Percentiles rank a stretch among this genome's conserved stretches.
These are phyloP conservation scores for Camelina laxa DNA, from an alignment of 345 rosid genomes.

Conservation along the genomic window DNA sequence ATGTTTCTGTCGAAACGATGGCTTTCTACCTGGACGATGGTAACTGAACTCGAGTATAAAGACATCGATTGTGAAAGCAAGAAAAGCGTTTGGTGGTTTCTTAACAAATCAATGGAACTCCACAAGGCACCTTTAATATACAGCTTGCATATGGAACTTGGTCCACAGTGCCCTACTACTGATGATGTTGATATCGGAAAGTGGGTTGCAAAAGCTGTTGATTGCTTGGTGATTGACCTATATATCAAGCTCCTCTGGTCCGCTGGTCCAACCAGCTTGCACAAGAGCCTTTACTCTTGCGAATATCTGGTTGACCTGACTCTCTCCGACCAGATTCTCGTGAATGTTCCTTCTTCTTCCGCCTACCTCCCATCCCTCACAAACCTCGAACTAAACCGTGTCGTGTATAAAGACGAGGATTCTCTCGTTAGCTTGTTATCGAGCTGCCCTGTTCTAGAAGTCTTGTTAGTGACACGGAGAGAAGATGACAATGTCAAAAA, in stretches of 20 bases:
- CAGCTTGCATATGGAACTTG: neutral
- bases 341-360: slow-evolving; percentile 23
- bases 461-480: neutral
- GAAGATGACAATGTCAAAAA: slow-evolving; percentile 17
- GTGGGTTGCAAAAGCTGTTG: slow-evolving; percentile 23
- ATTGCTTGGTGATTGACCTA: neutral
- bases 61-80: neutral
- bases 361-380: slow-evolving; percentile 6
- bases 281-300: slow-evolving; percentile 14
- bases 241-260: neutral
- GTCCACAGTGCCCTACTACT: neutral
- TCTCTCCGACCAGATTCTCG: neutral
- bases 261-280: neutral
- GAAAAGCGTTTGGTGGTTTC: slow-evolving; percentile 9
- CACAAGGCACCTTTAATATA: slow-evolving; percentile 10
- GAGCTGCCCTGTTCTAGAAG: slow-evolving; percentile 14
- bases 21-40: slow-evolving; percentile 1
- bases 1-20: slow-evolving; percentile 15
- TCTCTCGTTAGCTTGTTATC: slow-evolving; percentile 19
- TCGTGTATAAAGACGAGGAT: slow-evolving; percentile 30
- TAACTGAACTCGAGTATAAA: neutral
- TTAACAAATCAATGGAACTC: slow-evolving; percentile 1
- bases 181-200: slow-evolving; percentile 19
- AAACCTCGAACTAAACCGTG: neutral
- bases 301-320: neutral